Percentiles rank a stretch among this genome's conserved stretches.
Conservation (phyloP, 2,329 filamentous ascomycete genomes). For the Fusarium sp. region DNA sequence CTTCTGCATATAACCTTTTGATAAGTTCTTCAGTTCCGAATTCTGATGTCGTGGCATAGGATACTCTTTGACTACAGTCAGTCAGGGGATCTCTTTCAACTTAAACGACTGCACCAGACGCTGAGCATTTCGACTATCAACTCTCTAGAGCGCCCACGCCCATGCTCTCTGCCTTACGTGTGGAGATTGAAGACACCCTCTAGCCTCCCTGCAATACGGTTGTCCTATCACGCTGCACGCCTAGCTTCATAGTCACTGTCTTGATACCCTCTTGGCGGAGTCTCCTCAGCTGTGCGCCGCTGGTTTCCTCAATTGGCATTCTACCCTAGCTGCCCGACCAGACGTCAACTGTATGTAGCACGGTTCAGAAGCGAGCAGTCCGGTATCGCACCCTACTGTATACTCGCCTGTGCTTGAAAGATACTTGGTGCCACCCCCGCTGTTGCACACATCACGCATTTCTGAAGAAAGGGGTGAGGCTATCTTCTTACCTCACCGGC, state of each 20-base stretch:
- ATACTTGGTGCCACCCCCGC: slow-evolving; percentile 12
- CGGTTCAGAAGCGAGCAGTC: slow-evolving; percentile 31
- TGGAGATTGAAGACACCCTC: slow-evolving; percentile 33
- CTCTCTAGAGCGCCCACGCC: slow-evolving; percentile 27
- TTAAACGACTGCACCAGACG: slow-evolving; percentile 34
- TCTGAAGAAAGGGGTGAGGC: background rate
- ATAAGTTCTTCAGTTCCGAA: slow-evolving; percentile 2
- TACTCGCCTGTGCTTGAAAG: slow-evolving; percentile 16
- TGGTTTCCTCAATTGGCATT: slow-evolving; percentile 23
- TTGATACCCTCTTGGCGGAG: slow-evolving; percentile 32
- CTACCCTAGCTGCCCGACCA: slow-evolving; percentile 30
- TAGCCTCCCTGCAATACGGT: slow-evolving; percentile 18
- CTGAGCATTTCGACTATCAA: slow-evolving; percentile 21
- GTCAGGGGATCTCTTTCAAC: slow-evolving; percentile 39
- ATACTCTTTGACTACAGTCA: slow-evolving; percentile 4
- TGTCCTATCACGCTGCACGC: slow-evolving; percentile 31
- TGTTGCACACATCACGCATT: background rate
- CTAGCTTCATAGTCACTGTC: slow-evolving; percentile 27
- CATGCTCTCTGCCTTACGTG: slow-evolving; percentile 38
- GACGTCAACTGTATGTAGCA: slow-evolving; percentile 33
- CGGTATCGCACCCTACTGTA: slow-evolving; percentile 36
- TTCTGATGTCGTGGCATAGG: slow-evolving; percentile 19
- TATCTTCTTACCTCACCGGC: background rate
- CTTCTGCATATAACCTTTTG: background rate
- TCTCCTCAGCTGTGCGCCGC: slow-evolving; percentile 29